Percentiles rank a stretch among this genome's conserved stretches.
phyloP scores from a whole-genome alignment of 768 basidiomycete species.

The Coprinopsis strossmayeri region DNA sequence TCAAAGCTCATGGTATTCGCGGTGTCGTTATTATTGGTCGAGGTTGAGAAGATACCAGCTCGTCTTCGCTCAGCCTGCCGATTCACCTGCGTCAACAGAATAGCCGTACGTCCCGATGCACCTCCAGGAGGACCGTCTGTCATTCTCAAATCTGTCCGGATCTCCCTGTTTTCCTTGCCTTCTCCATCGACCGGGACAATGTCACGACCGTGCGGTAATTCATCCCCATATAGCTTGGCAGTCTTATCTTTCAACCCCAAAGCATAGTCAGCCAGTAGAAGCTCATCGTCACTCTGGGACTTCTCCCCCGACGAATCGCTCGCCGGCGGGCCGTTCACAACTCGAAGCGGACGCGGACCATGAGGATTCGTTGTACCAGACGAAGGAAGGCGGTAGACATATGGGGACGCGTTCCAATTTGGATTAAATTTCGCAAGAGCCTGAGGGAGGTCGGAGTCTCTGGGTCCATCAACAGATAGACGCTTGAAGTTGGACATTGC shows the following conservation, averaged over 20 bases:
- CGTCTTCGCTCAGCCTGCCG: not conserved
- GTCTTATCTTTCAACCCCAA: not conserved
- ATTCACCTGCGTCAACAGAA: not conserved
- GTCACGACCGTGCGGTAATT: not conserved
- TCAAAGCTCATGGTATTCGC: not conserved
- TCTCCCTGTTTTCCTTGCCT: not conserved
- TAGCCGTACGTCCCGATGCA: not conserved
- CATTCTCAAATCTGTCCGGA: not conserved
- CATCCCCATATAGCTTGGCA: not conserved
- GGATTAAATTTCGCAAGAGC: not conserved
- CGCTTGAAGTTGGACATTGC: too few species aligned
- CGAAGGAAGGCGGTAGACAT: not conserved
- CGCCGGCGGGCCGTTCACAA: conserved; percentile 3
- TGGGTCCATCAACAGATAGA: too few species aligned
- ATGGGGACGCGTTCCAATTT: not conserved
- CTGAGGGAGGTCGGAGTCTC: too few species aligned
- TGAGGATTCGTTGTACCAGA: not conserved
- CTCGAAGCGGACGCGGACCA: conserved; percentile 1
- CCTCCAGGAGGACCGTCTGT: not conserved
- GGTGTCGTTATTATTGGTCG: not conserved
- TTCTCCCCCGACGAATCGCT: not conserved
- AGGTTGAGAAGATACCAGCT: not conserved
- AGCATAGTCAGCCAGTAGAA: not conserved
- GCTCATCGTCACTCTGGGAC: not conserved
- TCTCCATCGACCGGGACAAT: too few species aligned